Evolutionary conservation across 495 filamentous ascomycete genomes (phyloP), one percentile per base, ranked within the genome.

Genomic region (Podospora fimiseda): DNA sequence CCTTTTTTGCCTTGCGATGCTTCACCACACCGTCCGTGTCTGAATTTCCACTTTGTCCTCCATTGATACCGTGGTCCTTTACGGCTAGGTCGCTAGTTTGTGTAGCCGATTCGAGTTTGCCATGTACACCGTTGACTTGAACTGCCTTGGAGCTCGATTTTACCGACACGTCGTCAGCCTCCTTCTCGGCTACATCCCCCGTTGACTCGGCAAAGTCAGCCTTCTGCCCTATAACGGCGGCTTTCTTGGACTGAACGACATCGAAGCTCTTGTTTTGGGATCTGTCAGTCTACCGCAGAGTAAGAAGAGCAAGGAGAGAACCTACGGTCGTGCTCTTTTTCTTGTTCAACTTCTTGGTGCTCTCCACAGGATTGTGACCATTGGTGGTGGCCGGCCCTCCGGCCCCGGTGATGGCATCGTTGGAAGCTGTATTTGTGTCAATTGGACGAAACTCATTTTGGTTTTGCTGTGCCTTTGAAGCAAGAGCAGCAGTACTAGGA

Each of bases 361-460:
- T 22, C 19, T 48, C 22, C 20, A 15, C 27, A 5, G 27, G 27
- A 33, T 5, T 33, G 27, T n/a, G 22, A 16, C 15, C 24, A n/a
- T 23, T 36, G 11, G 37, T 18, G 27, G n/a, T 9, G 19, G 44
- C n/a, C 3, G 22, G 27, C 21, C 18, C 20, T 16, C 3, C 9
- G 20, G 46, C 20, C 30, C 15, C 27, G n/a, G 24, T 22, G 15
- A 19, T 21, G 19, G 18, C 14, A 14, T 18, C 16, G 21, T 14
- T 16, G 18, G 46, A 15, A 40, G 33, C 57, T 60, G 51, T 55
- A 51, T 59, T 58, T 19, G 19, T 27, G 57, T 58, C 60, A 56
- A 60, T 41, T 20, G 40, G 50, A 7, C 45, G 47, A 2, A 56
- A 45, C 18, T 38, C 49, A 14, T 22, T 47, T 21, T 51, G 39